A percentile compares a stretch with the other conserved stretches of the same genome.
Conservation (phyloP, 2,329 filamentous ascomycete species). For the Scedosporium boydii region DNA sequence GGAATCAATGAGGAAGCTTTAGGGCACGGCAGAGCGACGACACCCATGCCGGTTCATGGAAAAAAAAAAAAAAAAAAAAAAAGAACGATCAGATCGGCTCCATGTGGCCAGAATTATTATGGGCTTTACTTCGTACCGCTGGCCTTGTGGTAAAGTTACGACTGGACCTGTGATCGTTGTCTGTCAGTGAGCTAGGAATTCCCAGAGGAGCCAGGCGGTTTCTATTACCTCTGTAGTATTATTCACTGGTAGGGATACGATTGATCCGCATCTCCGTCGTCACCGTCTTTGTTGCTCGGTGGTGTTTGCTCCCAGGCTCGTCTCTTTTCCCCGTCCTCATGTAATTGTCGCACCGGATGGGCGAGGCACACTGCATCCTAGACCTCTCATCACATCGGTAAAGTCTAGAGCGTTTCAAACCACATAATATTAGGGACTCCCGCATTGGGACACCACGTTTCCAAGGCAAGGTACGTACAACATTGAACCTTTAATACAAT, state of each 20-base stretch:
- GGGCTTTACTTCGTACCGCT: not conserved
- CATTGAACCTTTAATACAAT: too few species aligned
- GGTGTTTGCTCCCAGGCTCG: not conserved
- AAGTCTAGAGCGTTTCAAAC: not conserved
- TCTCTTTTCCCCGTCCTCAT: too few species aligned
- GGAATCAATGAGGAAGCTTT: constrained; percentile 2
- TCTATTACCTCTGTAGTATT: not conserved
- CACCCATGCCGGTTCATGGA: not conserved
- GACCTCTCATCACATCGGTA: not conserved
- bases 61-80: not conserved
- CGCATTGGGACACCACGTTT: too few species aligned
- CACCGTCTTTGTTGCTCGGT: not conserved
- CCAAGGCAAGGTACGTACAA: too few species aligned
- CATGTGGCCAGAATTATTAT: not conserved
- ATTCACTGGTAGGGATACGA: not conserved
- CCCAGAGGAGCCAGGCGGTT: not conserved
- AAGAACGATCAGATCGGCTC: not conserved
- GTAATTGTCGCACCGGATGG: too few species aligned
- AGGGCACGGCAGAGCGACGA: not conserved
- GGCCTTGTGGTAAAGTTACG: not conserved
- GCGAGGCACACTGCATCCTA: too few species aligned
- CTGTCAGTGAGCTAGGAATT: not conserved
- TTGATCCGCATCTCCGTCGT: not conserved
- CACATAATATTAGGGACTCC: too few species aligned
- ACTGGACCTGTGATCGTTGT: not conserved